These are phyloP conservation scores for Boletus reticuloceps DNA, from an alignment of 768 basidiomycete species.

Conservation along the genomic window DNA sequence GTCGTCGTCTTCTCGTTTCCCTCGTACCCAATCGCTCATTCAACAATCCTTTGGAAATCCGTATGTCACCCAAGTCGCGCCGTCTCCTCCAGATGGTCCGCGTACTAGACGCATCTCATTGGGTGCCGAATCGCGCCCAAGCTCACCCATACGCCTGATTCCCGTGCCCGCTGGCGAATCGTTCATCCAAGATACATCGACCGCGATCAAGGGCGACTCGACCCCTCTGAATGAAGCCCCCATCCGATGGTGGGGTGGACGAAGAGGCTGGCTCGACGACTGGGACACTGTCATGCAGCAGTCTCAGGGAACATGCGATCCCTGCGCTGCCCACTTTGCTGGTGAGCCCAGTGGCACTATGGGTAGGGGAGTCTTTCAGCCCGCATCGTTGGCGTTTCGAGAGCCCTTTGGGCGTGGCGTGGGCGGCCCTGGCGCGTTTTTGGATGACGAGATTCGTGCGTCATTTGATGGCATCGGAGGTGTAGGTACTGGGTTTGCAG, in stretches of 20 bases:
- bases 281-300: slow-evolving; percentile 11
- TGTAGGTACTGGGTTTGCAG: neutral
- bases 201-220: neutral
- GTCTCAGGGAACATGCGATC: neutral
- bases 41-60: slow-evolving; percentile 12
- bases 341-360: neutral
- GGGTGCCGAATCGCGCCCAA: neutral
- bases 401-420: slow-evolving; percentile 2
- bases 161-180: neutral
- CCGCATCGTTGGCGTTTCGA: neutral
- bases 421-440: slow-evolving; percentile 6
- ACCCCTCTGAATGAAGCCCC: slow-evolving; percentile 19
- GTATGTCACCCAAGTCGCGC: neutral
- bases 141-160: neutral
- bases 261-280: slow-evolving; percentile 16
- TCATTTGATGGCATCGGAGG: slow-evolving; percentile 9
- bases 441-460: slow-evolving; percentile 21
- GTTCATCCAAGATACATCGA: neutral
- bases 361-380: neutral
- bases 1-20: slow-evolving; percentile 6
- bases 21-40: slow-evolving; percentile 16
- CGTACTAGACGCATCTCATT: slow-evolving; percentile 10
- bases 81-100: neutral
- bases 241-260: slow-evolving; percentile 20
- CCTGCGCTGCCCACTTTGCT: neutral